Evolutionary conservation across 2,329 filamentous ascomycete species (phyloP).

Genomic region (Sarocladium kiliense): DNA sequence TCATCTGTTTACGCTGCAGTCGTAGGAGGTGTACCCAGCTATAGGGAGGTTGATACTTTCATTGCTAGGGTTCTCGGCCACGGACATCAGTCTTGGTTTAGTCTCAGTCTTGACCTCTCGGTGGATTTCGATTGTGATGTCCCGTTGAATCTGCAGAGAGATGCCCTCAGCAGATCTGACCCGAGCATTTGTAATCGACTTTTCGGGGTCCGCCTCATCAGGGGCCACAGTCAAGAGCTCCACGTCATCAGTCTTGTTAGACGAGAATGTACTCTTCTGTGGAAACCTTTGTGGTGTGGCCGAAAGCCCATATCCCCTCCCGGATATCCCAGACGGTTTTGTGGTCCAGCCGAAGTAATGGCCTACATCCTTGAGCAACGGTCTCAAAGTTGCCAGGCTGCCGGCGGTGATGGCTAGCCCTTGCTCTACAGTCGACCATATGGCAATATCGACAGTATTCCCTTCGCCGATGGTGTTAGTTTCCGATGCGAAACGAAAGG

Average conservation of each 20-base stretch:
- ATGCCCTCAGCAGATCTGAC: background rate
- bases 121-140: background rate
- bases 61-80: background rate
- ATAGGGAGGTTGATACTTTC: background rate
- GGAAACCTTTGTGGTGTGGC: background rate
- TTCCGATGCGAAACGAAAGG: background rate
- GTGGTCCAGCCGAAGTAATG: conserved; percentile 21
- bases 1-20: background rate
- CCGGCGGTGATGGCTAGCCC: conserved; percentile 39
- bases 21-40: background rate
- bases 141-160: background rate
- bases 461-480: conserved; percentile 14
- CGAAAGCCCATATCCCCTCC: background rate
- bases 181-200: background rate
- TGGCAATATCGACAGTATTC: conserved; percentile 33
- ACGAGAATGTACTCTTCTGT: background rate
- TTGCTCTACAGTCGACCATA: conserved; percentile 40
- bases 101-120: background rate
- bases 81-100: background rate
- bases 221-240: background rate
- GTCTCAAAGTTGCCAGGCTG: conserved; percentile 35
- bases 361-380: conserved; percentile 28
- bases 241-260: background rate
- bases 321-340: background rate
- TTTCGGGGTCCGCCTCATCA: background rate